phyloP scores from a whole-genome alignment of 2,329 filamentous ascomycete species.

The Penicillium brasilianum region DNA sequence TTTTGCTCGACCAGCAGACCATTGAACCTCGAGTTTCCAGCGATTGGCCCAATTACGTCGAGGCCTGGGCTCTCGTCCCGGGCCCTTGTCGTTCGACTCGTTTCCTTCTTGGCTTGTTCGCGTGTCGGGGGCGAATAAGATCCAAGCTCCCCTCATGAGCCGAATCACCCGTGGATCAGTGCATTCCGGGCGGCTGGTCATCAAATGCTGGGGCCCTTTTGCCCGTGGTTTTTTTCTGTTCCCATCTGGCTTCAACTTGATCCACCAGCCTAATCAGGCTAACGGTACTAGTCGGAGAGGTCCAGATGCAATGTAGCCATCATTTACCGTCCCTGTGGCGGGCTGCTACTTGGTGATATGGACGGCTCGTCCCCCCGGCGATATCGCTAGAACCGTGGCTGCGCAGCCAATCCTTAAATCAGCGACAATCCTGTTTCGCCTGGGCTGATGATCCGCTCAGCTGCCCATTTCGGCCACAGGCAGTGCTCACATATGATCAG shows the following conservation, averaged over 20 bases:
- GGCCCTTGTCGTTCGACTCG: not conserved
- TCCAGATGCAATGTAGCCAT: slow-evolving; percentile 12
- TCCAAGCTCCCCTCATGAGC: not conserved
- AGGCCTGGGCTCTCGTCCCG: slow-evolving; percentile 7
- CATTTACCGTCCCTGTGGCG: slow-evolving; percentile 6
- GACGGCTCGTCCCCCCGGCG: not conserved
- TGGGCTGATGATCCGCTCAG: slow-evolving; percentile 9
- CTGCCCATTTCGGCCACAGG: slow-evolving; percentile 5
- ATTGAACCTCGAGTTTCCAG: no score
- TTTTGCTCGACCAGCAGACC: no score
- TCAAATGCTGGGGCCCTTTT: not conserved
- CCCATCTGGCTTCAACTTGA: not conserved
- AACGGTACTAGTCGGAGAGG: not conserved
- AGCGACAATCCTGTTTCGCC: slow-evolving; percentile 9
- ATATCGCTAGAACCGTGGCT: slow-evolving; percentile 10
- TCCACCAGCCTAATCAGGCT: slow-evolving; percentile 3
- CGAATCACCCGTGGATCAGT: not conserved
- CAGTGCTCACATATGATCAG: slow-evolving; percentile 1
- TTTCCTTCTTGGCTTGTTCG: not conserved
- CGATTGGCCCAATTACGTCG: slow-evolving; percentile 13
- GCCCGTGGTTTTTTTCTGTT: not conserved
- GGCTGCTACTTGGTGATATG: not conserved
- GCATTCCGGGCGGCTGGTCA: slow-evolving; percentile 2
- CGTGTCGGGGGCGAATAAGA: not conserved
- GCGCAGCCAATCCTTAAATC: slow-evolving; percentile 8